These are phyloP conservation scores for Chaetoceros muelleri DNA, from an alignment of 108 stramenopile species.

Conservation along the genomic window DNA sequence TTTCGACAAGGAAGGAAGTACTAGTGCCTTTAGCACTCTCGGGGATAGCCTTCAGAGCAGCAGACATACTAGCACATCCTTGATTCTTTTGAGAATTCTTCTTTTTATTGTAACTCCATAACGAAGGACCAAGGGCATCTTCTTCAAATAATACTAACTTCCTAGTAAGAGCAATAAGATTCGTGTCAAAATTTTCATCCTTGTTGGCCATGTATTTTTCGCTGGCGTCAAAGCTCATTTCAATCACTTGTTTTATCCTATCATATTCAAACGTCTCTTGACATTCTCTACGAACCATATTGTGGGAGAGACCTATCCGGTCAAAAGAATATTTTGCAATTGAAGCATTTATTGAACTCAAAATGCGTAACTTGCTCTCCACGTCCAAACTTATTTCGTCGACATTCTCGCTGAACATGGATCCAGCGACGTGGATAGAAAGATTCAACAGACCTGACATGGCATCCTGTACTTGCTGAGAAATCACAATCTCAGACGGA, in stretches of 20 bases:
- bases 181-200: background rate
- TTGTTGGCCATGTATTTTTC: background rate
- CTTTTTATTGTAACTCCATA: conserved; percentile 23
- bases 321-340: conserved; percentile 36
- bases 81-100: background rate
- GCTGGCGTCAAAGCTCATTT: conserved; percentile 25
- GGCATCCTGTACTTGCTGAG: conserved; percentile 9
- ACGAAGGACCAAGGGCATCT: conserved; percentile 38
- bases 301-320: conserved; percentile 44
- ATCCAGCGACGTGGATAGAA: conserved; percentile 7
- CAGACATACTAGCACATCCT: no score
- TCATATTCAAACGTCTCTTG: conserved; percentile 5
- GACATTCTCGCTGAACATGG: conserved; percentile 7
- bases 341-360: conserved; percentile 27
- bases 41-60: no score
- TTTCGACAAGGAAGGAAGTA: no score
- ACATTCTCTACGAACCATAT: conserved; percentile 19
- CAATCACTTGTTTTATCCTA: conserved; percentile 11
- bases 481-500: conserved; percentile 29
- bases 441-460: conserved; percentile 3
- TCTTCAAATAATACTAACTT: conserved; percentile 46
- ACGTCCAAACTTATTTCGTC: conserved; percentile 3
- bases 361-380: conserved; percentile 12
- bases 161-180: conserved; percentile 3
- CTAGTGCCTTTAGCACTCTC: no score